Evolutionary conservation across 768 basidiomycete genomes (phyloP).

Genomic region (Russula sp.): DNA sequence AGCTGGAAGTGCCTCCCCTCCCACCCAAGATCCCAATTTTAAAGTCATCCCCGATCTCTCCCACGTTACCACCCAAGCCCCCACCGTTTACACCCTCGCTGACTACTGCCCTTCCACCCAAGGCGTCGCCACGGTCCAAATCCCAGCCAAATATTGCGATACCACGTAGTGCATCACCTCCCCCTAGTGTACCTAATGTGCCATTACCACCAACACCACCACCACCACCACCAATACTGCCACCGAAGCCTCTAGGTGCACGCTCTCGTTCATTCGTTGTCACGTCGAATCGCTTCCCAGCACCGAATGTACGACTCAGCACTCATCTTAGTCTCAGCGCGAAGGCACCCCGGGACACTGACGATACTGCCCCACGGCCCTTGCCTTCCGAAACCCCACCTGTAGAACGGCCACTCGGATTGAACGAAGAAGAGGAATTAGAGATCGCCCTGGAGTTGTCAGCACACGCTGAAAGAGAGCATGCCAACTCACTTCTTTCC

Average conservation of each 20-base stretch:
- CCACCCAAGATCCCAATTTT: slow-evolving; percentile 10
- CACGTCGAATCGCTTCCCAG: background rate
- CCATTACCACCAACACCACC: background rate
- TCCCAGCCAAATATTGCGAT: slow-evolving; percentile 4
- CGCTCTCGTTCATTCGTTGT: background rate
- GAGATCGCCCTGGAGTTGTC: slow-evolving; percentile 56
- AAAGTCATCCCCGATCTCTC: slow-evolving; percentile 4
- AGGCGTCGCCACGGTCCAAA: background rate
- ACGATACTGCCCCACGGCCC: background rate
- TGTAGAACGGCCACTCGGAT: background rate
- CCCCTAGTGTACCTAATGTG: background rate
- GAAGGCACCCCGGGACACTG: background rate
- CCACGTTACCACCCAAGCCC: slow-evolving; percentile 4
- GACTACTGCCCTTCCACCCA: background rate
- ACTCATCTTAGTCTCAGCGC: background rate
- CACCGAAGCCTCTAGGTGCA: background rate
- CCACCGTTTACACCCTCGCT: background rate
- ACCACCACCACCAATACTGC: background rate
- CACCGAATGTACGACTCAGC: background rate
- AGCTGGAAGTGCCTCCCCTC: slow-evolving; percentile 5
- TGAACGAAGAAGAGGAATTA: slow-evolving; percentile 56
- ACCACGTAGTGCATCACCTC: background rate
- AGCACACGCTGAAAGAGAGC: slow-evolving; percentile 17
- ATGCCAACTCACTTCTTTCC: background rate
- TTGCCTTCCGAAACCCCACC: slow-evolving; percentile 15